Conservation (phyloP, 768 basidiomycete species). For the Trametes cubensis region DNA sequence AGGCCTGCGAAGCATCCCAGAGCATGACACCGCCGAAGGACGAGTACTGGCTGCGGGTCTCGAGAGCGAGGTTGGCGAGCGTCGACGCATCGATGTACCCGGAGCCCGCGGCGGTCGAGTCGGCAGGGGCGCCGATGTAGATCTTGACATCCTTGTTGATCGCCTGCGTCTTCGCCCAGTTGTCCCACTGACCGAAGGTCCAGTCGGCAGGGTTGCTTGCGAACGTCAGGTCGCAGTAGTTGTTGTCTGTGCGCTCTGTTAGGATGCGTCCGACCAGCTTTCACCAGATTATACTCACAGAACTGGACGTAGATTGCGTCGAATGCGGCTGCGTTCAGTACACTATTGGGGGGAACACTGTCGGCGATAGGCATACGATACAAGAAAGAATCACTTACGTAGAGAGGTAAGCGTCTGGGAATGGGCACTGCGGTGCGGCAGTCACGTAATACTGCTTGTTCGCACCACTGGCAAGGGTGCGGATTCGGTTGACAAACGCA, state of each 20-base stretch:
- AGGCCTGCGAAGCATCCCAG: conserved; percentile 40
- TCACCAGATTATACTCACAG: too few species aligned
- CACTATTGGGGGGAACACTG: conserved; percentile 38
- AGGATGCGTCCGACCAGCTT: too few species aligned
- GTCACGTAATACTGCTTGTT: conserved; percentile 69
- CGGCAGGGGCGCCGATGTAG: conserved; percentile 67
- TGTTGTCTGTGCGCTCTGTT: conserved; percentile 45
- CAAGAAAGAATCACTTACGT: conserved; percentile 16
- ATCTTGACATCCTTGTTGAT: conserved; percentile 64
- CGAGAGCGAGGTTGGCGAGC: conserved; percentile 48
- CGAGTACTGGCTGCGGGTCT: conserved; percentile 59
- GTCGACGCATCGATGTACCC: conserved; percentile 55
- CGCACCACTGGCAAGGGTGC: conserved; percentile 51
- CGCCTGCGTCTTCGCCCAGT: conserved; percentile 62
- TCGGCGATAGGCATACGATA: too few species aligned
- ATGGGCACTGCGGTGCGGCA: conserved; percentile 69
- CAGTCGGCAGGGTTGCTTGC: conserved; percentile 51
- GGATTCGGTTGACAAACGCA: conserved; percentile 51
- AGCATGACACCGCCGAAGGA: conserved; percentile 66
- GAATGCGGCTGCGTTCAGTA: conserved; percentile 62
- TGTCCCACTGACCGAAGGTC: conserved; percentile 62
- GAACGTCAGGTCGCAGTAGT: conserved; percentile 57
- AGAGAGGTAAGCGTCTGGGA: conserved; percentile 64
- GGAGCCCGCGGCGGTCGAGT: conserved; percentile 54
- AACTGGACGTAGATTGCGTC: conserved; percentile 80